A percentile compares a stretch with the other conserved stretches of the same genome.
Evolutionary conservation across 2,329 filamentous ascomycete species (phyloP).

Genomic region (Cordyceps fumosorosea): DNA sequence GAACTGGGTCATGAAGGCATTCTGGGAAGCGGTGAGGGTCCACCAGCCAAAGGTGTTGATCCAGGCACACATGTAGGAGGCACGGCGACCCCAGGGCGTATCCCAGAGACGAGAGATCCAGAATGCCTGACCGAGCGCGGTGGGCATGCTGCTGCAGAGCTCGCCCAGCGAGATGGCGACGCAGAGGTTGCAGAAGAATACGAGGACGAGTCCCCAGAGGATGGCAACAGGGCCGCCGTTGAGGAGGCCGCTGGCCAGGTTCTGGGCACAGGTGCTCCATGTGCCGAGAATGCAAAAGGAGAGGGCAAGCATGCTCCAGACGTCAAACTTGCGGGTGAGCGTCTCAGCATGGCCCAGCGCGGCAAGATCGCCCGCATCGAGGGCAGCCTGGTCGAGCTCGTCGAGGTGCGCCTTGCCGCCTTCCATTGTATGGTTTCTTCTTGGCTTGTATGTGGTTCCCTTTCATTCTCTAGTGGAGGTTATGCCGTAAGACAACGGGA

Average conservation of each 20-base stretch:
- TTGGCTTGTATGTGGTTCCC: slow-evolving; percentile 6
- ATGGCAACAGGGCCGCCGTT: slow-evolving; percentile 48
- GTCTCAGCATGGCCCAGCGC: slow-evolving; percentile 33
- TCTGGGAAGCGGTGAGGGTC: slow-evolving; percentile 47
- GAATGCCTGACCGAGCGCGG: slow-evolving; percentile 52
- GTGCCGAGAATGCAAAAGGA: slow-evolving; percentile 52
- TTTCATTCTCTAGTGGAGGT: slow-evolving; percentile 12
- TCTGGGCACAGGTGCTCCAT: slow-evolving; percentile 51
- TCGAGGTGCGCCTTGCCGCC: slow-evolving; percentile 16
- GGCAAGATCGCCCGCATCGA: slow-evolving; percentile 35
- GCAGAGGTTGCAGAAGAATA: slow-evolving; percentile 45
- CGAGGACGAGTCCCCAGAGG: slow-evolving; percentile 49
- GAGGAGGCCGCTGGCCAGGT: slow-evolving; percentile 40
- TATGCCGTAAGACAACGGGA: background rate
- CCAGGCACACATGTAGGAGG: slow-evolving; percentile 52
- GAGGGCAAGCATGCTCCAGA: slow-evolving; percentile 51
- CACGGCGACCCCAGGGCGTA: slow-evolving; percentile 39
- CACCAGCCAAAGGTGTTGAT: slow-evolving; percentile 57
- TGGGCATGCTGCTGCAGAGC: slow-evolving; percentile 52
- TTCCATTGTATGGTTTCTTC: slow-evolving; percentile 18
- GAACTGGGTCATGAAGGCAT: slow-evolving; percentile 53
- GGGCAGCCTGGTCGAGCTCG: slow-evolving; percentile 22
- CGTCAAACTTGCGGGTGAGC: slow-evolving; percentile 41
- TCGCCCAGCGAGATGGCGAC: slow-evolving; percentile 50
- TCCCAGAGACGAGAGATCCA: slow-evolving; percentile 37